Conservation (phyloP, 352 stramenopile species). For the Thalassiosira gravida region DNA sequence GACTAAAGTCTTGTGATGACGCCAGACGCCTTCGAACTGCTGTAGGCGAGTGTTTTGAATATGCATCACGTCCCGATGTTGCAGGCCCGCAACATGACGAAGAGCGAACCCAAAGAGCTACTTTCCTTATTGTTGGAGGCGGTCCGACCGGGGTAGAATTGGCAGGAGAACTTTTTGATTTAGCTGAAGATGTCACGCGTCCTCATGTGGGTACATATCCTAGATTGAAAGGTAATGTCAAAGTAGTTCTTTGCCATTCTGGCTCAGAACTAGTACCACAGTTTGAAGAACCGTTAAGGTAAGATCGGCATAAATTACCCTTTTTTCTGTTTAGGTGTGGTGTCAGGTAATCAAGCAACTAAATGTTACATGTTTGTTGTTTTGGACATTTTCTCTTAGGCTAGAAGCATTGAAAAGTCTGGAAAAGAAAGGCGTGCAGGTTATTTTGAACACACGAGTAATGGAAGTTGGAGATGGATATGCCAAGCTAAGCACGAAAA, state of each 20-base stretch:
- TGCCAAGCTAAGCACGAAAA: constrained; percentile 56
- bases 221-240: constrained; percentile 59
- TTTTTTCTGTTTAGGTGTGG: too few species aligned
- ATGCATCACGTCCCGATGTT: constrained; percentile 77
- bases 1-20: constrained; percentile 85
- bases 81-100: constrained; percentile 60
- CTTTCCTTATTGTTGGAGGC: constrained; percentile 83
- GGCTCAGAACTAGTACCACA: constrained; percentile 74
- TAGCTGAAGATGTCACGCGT: constrained; percentile 73
- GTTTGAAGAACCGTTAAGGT: constrained; percentile 70
- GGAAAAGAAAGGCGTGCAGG: constrained; percentile 69
- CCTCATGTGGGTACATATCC: constrained; percentile 64
- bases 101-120: constrained; percentile 60
- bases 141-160: constrained; percentile 87
- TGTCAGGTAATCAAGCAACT: too few species aligned
- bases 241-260: constrained; percentile 75
- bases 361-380: too few species aligned
- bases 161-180: constrained; percentile 84
- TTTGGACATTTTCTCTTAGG: too few species aligned
- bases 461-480: constrained; percentile 63
- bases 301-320: background rate
- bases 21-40: constrained; percentile 64
- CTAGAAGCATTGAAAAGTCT: constrained; percentile 58
- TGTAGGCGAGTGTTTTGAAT: constrained; percentile 85
- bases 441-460: constrained; percentile 72